phyloP scores from a whole-genome alignment of 2,329 filamentous ascomycete species.

The Immersiporthe knoxdaviesiana region DNA sequence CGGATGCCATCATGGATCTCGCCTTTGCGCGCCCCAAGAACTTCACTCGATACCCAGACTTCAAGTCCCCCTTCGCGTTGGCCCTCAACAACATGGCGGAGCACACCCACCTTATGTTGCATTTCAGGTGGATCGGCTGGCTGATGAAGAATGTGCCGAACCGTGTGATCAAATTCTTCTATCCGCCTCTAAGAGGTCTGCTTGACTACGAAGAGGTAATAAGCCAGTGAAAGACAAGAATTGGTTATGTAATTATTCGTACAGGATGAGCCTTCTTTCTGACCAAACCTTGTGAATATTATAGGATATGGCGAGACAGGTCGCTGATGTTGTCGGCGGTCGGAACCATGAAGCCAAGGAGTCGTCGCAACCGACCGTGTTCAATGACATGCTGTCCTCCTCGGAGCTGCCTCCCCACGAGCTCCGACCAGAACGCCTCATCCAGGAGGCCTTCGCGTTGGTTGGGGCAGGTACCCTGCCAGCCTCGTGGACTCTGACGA shows the following conservation, averaged over 20 bases:
- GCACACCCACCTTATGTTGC: neutral
- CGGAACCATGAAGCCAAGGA: neutral
- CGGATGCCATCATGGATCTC: slow-evolving; percentile 6
- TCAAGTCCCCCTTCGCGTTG: neutral
- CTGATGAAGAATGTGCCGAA: neutral
- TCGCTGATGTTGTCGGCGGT: neutral
- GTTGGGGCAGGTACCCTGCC: slow-evolving; percentile 13
- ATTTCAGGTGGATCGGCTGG: slow-evolving; percentile 9
- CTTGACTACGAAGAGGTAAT: neutral
- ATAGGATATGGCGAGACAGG: neutral
- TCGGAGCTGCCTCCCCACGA: slow-evolving; percentile 11
- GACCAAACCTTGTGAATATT: neutral
- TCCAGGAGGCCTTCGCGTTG: slow-evolving; percentile 6
- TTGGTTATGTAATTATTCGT: neutral
- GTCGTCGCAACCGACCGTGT: neutral
- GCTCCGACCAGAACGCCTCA: neutral
- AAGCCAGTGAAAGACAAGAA: too few species aligned
- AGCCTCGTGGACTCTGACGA: neutral
- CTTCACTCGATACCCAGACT: neutral
- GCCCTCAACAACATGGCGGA: neutral
- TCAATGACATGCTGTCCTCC: neutral
- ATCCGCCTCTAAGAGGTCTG: neutral
- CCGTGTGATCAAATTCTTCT: neutral
- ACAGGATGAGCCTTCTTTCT: neutral
- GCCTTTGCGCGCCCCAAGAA: neutral